phyloP scores from a whole-genome alignment of 2,329 filamentous ascomycete genomes.

The Emergomyces orientalis region DNA sequence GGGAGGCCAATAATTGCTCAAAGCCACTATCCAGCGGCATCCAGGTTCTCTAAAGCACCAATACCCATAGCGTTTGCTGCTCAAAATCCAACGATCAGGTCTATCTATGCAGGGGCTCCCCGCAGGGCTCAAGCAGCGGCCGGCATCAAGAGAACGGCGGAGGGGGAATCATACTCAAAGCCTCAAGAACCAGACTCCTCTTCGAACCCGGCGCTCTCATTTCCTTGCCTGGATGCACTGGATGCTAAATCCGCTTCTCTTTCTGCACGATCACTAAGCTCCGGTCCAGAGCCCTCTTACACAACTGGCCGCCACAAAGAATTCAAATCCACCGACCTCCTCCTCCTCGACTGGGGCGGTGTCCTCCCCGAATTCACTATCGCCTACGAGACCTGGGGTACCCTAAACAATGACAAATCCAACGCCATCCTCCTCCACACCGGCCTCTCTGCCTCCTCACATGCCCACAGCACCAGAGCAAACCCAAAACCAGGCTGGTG shows the following conservation, averaged over 20 bases:
- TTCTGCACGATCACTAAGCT: constrained; percentile 55
- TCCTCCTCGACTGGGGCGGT: constrained; percentile 90
- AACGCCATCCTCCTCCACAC: constrained; percentile 92
- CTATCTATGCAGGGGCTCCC: constrained; percentile 9
- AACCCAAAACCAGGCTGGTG: constrained; percentile 94
- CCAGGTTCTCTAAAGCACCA: neutral
- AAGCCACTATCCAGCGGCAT: neutral
- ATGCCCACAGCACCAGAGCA: constrained; percentile 79
- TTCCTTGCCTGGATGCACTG: constrained; percentile 79
- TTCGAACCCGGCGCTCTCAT: constrained; percentile 78
- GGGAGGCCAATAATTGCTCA: constrained; percentile 4
- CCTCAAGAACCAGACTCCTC: constrained; percentile 19
- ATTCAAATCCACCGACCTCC: constrained; percentile 63
- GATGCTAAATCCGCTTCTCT: constrained; percentile 70
- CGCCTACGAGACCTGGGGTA: constrained; percentile 89
- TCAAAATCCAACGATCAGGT: neutral
- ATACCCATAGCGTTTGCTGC: neutral
- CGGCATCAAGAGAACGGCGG: neutral
- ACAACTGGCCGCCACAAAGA: constrained; percentile 75
- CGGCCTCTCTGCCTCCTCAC: constrained; percentile 90
- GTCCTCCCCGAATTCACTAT: constrained; percentile 80
- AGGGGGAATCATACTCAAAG: neutral
- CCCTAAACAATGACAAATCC: constrained; percentile 65
- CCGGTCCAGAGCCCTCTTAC: constrained; percentile 87
- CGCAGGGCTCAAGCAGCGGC: constrained; percentile 9